These are phyloP conservation scores for Cladophialophora bantiana DNA, from an alignment of 2,329 filamentous ascomycete species.

Conservation along the genomic window DNA sequence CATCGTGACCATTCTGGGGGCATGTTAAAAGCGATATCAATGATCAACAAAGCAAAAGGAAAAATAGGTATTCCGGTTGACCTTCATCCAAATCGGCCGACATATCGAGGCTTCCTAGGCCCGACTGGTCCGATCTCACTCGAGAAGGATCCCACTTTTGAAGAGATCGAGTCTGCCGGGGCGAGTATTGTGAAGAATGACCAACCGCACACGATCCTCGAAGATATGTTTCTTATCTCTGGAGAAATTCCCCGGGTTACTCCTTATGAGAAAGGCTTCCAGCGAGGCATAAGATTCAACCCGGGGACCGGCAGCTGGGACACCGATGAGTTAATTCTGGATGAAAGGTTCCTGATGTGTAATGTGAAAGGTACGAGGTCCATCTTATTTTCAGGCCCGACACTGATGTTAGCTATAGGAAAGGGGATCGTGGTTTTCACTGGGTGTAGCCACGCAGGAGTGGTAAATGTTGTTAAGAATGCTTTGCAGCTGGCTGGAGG, in stretches of 20 bases:
- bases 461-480: conserved; percentile 60
- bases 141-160: conserved; percentile 61
- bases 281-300: conserved; percentile 55
- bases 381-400: neutral
- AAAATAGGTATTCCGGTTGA: conserved; percentile 51
- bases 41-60: conserved; percentile 54
- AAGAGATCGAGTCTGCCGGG: conserved; percentile 55
- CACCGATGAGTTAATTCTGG: conserved; percentile 58
- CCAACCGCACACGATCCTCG: conserved; percentile 56
- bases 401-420: conserved; percentile 42
- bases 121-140: conserved; percentile 55
- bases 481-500: conserved; percentile 51
- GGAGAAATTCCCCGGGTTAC: conserved; percentile 61
- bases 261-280: conserved; percentile 58
- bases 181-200: conserved; percentile 49
- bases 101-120: conserved; percentile 57
- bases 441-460: conserved; percentile 63
- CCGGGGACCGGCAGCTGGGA: conserved; percentile 52
- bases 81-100: conserved; percentile 61
- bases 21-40: conserved; percentile 57
- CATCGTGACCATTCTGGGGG: conserved; percentile 65
- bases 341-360: conserved; percentile 63
- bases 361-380: conserved; percentile 56
- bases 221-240: conserved; percentile 61
- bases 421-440: conserved; percentile 64